Evolutionary conservation across 495 filamentous ascomycete species (phyloP), one percentile per base, ranked within the genome.

Genomic region (Antarctomyces pellizariae): DNA sequence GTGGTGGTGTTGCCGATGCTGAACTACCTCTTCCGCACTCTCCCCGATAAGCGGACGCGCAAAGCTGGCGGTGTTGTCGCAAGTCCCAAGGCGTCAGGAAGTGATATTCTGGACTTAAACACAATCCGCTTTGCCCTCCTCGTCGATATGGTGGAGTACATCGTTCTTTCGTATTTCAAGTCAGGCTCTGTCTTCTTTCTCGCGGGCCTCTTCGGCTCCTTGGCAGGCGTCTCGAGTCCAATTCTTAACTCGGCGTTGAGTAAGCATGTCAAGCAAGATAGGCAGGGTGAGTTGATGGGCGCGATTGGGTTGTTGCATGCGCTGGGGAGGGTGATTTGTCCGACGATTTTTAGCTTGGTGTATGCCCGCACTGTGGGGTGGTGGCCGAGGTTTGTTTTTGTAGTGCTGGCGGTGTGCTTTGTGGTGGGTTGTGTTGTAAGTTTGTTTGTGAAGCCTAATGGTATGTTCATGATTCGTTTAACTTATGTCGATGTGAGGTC

Each of bases 241-340:
- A 84, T 74, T 0, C 48, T 92, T 26, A 76, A 89, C 38, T 67
- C 71, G 0, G 59, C 75, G 0, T 48, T 93, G 10, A 93, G 78
- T 28, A 93, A 93, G 42, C 86, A 93, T 43, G 71, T 93, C 0
- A 77, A 83, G 3, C 58, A 63, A 5, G 73, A 84, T 36, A 60
- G 62, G 16, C 71, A 77, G 1, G 86, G 86, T 0, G 70, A 82
- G 42, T 49, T 97, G 26, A 60, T 97, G 2, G 86, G 86, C 6
- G 86, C 80, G 1, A 72, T 61, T 10, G 86, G 89, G 0, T 47
- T 95, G 26, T 46, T 97, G 33, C 86, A 93, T 52, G 74, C 77
- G 0, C 43, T 86, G 11, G 71, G 76, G 2, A 59, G 80, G 18
- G 63, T 97, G 5, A 42, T 90, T 8, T 68, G 69, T 5, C 86